phyloP scores from a whole-genome alignment of 2,329 filamentous ascomycete species.

The Colletotrichum siamense region DNA sequence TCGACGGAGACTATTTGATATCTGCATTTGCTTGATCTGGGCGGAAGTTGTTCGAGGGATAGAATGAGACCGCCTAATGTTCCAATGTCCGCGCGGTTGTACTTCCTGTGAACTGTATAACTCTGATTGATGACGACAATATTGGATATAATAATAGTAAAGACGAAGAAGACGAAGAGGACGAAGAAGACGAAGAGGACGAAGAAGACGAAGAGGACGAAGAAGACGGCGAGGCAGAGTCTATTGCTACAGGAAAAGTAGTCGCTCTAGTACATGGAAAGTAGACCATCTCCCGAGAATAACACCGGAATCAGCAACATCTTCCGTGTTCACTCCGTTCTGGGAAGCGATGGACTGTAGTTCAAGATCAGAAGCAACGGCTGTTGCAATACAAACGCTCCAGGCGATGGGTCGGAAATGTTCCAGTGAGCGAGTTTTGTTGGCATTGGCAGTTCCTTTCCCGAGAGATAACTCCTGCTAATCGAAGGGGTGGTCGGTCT shows the following conservation, averaged over 20 bases:
- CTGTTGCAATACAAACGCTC: background rate
- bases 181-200: too few relatives aligned
- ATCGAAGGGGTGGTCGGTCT: background rate
- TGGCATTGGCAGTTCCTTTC: background rate
- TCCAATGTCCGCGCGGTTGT: background rate
- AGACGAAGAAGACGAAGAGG: background rate
- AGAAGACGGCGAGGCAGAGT: background rate
- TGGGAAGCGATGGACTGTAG: background rate
- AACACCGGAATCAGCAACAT: background rate
- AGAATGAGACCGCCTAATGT: background rate
- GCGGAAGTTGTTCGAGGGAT: background rate
- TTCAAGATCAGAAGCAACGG: background rate
- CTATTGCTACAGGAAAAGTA: background rate
- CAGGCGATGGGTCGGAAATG: fast-evolving
- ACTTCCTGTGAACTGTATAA: background rate
- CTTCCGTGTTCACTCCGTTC: background rate
- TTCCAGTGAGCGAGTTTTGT: background rate
- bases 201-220: too few relatives aligned
- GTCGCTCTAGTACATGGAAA: background rate
- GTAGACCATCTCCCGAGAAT: background rate
- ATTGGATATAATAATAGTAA: background rate
- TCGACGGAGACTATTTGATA: background rate
- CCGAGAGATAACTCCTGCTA: background rate
- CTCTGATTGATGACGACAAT: background rate
- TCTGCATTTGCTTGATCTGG: background rate